Base-by-base conservation (phyloP, 805 yeast species). In the Lipomyces chichibuensis region DNA sequence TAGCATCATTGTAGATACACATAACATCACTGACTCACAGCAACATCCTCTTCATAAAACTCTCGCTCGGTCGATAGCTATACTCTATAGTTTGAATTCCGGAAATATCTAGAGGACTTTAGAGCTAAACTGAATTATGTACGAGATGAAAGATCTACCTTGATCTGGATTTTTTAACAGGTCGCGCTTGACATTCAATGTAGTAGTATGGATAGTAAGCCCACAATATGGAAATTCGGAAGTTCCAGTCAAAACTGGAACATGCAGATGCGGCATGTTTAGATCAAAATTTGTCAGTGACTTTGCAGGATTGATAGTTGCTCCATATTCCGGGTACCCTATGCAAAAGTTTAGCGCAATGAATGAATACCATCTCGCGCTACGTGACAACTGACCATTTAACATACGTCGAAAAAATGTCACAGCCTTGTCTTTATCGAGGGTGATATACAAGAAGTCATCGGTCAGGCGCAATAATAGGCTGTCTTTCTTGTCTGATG, bases 371-470 rank as follows among this genome's bases (percentile, higher is more conserved):
- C 9, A 43, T 6, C 9, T n/a, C 23, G 20, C 23, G 25, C 20
- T n/a, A 43, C 20, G 3, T 37, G 23, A 20, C 29, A 39, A 46
- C 49, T 62, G 9, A 65, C 67, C 72, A 8, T 49, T 53, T 9
- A 32, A 29, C 52, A 83, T 78, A 7, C 76, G 27, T 1, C 65
- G 65, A 57, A 75, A 71, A 53, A 83, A 75, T 2, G 63, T 64
- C 1, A 65, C 54, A 0, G 87, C 81, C 11, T 75, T 72, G 0
- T 65, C 61, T 11, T 72, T 33, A 46, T 80, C 74, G 0, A 86
- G 80, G 0, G 95, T 83, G 0, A 93, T 77, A n/a, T 91, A 80
- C 33, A 93, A 75, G 73, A 93, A 93, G 75, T 93, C 98, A 77
- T 93, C 98, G 0, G 92, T 96, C 25, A 91, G 76, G 62, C 97